Evolutionary conservation across 345 rosid genomes (phyloP).

Genomic region (Aurinia saxatilis): DNA sequence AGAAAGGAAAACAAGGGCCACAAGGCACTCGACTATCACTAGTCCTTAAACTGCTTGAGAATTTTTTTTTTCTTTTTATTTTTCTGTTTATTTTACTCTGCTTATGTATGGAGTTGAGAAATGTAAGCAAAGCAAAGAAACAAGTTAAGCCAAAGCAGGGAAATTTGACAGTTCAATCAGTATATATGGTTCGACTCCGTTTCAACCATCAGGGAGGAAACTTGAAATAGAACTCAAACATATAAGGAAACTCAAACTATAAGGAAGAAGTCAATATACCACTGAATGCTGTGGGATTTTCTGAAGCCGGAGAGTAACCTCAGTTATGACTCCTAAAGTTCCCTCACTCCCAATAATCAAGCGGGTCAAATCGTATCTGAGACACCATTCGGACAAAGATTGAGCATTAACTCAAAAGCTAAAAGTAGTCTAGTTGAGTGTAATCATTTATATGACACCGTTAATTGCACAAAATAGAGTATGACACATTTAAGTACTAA

Average conservation of each 20-base stretch:
- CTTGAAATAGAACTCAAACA: neutral
- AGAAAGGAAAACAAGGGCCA: neutral
- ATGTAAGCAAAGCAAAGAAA: neutral
- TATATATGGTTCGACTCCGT: neutral
- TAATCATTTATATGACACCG: neutral
- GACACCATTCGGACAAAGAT: constrained; percentile 3
- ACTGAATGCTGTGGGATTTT: constrained; percentile 85
- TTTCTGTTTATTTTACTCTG: neutral
- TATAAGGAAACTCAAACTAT: neutral
- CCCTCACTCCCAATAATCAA: constrained; percentile 94
- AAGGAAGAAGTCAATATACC: constrained; percentile 39
- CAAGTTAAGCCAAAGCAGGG: neutral
- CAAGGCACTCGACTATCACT: neutral
- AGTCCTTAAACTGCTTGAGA: neutral
- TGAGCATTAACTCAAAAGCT: neutral
- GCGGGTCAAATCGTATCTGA: constrained; percentile 89
- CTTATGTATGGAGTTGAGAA: neutral
- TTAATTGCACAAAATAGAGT: neutral
- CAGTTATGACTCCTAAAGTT: constrained; percentile 80
- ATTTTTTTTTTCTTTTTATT: too few species aligned
- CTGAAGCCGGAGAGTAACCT: constrained; percentile 86
- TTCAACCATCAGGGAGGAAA: neutral
- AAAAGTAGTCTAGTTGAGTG: neutral
- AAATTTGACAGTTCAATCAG: neutral
- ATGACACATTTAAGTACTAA: neutral